These are phyloP conservation scores for Puccinia triticina DNA, from an alignment of 1,284 basidiomycete species.

Conservation along the genomic window DNA sequence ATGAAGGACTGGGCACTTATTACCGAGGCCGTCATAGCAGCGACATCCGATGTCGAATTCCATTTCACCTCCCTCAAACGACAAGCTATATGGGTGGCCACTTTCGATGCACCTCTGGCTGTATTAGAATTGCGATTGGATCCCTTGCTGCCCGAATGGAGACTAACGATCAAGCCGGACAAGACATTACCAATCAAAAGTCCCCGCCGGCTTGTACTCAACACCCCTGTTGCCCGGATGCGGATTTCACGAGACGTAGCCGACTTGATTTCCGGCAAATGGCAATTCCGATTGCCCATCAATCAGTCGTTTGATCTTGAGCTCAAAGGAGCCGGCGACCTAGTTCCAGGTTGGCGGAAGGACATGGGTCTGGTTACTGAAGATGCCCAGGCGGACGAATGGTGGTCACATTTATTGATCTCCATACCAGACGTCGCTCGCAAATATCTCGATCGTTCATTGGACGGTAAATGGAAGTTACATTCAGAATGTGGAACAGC, in stretches of 20 bases:
- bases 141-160: slow-evolving; percentile 80
- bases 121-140: slow-evolving; percentile 76
- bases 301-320: slow-evolving; percentile 66
- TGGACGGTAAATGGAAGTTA: slow-evolving; percentile 77
- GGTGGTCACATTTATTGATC: slow-evolving; percentile 70
- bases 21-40: slow-evolving; percentile 71
- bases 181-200: slow-evolving; percentile 75
- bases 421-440: slow-evolving; percentile 66
- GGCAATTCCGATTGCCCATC: slow-evolving; percentile 80
- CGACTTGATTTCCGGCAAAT: slow-evolving; percentile 70
- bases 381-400: slow-evolving; percentile 70
- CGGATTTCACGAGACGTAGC: slow-evolving; percentile 60
- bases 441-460: slow-evolving; percentile 72
- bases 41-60: slow-evolving; percentile 68
- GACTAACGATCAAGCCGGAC: slow-evolving; percentile 74
- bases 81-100: slow-evolving; percentile 81
- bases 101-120: slow-evolving; percentile 74
- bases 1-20: slow-evolving; percentile 70
- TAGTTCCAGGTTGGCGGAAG: slow-evolving; percentile 81
- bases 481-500: slow-evolving; percentile 87
- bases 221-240: slow-evolving; percentile 78
- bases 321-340: slow-evolving; percentile 71
- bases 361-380: slow-evolving; percentile 75
- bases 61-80: slow-evolving; percentile 83
- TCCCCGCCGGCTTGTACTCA: slow-evolving; percentile 73